These are phyloP conservation scores for Mycogone perniciosa DNA, from an alignment of 2,329 filamentous ascomycete species.

Conservation along the genomic window DNA sequence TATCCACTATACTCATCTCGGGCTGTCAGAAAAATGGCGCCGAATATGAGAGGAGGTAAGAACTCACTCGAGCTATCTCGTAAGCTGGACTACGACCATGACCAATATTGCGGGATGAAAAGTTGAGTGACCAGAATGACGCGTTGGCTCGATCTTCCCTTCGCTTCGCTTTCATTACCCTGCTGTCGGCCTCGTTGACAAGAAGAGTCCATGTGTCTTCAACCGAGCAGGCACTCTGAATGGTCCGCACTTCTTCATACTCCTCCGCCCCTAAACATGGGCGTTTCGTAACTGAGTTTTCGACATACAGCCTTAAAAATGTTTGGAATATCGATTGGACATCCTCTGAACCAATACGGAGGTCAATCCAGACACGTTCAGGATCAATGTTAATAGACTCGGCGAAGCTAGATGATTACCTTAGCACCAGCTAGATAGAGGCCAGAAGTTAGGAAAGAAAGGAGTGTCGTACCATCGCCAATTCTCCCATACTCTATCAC, in stretches of 20 bases:
- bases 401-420: no score
- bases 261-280: constrained; percentile 8
- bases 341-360: not conserved
- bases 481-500: no score
- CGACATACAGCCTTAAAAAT: constrained; percentile 1
- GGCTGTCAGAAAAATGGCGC: not conserved
- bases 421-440: no score
- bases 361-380: no score
- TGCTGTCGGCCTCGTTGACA: constrained; percentile 1
- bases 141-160: not conserved
- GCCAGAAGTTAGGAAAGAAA: no score
- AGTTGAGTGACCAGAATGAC: constrained; percentile 1
- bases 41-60: not conserved
- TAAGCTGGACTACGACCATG: constrained; percentile 1
- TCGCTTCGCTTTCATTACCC: constrained; percentile 2
- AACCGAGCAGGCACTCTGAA: constrained; percentile 1
- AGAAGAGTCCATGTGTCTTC: constrained; percentile 1
- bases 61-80: constrained; percentile 5
- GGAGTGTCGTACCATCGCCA: no score
- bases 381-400: no score
- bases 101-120: not conserved
- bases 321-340: not conserved
- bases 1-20: constrained; percentile 5
- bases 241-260: constrained; percentile 6
- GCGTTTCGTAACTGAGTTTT: not conserved